Conservation (phyloP, 257 asterid species). For the Leptodermis oblonga region DNA sequence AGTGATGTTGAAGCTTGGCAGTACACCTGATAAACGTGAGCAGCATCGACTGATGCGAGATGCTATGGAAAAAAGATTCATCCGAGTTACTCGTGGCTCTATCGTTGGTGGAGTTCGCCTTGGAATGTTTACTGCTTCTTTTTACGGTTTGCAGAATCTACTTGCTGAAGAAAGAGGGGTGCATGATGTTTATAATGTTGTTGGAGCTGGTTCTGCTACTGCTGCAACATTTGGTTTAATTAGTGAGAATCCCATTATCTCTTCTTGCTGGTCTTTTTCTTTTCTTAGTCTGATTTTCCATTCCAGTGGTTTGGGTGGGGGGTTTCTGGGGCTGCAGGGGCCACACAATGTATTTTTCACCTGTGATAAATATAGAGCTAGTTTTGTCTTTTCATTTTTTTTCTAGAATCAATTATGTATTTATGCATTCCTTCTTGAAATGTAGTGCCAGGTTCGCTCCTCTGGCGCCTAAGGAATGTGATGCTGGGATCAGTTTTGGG, state of each 20-base stretch:
- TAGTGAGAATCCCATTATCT: constrained; percentile 38
- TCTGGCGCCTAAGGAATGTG: constrained; percentile 84
- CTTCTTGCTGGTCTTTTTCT: not conserved
- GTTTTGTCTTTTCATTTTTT: not conserved
- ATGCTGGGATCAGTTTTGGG: constrained; percentile 88
- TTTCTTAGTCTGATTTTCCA: not conserved
- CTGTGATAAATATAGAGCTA: not conserved
- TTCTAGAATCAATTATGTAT: not conserved
- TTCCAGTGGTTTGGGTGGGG: not conserved
- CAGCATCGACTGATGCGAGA: constrained; percentile 94
- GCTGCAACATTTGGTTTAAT: constrained; percentile 91
- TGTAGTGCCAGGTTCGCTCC: constrained; percentile 90
- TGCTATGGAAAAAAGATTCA: constrained; percentile 95
- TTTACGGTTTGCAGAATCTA: constrained; percentile 77
- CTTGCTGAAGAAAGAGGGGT: constrained; percentile 87
- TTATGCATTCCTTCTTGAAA: constrained; percentile 16
- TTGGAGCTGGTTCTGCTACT: constrained; percentile 95
- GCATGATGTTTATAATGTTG: constrained; percentile 80
- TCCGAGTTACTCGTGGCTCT: constrained; percentile 90
- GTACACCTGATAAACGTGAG: constrained; percentile 93
- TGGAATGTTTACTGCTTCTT: constrained; percentile 91
- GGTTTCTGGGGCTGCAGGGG: not conserved
- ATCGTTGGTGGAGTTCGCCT: constrained; percentile 94
- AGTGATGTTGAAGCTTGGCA: constrained; percentile 94
- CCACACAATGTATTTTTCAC: no score